Evolutionary conservation across 257 asterid species (phyloP), one percentile per base, ranked within the genome.

Genomic region (Nicotiana knightiana): DNA sequence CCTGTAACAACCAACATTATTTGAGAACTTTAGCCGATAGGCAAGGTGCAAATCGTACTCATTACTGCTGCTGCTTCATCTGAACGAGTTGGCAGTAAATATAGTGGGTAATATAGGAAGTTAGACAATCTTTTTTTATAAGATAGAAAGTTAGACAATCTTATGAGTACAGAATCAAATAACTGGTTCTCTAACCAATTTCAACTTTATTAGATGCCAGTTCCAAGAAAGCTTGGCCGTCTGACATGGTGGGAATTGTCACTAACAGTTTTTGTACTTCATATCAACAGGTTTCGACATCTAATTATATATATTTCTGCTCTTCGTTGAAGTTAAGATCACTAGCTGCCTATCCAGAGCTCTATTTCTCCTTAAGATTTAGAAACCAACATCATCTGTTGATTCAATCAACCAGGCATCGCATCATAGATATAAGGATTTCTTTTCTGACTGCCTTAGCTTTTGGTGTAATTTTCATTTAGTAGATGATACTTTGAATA

Each of bases 1-100:
- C 97, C 98, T 94, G 95, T 68, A 83, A 81, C 53, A 67, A 63
- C 37, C 15, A 75, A 16, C 80, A 75, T 48, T 28, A 51, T 28
- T 59, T 51, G 63, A 51, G 79, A 75, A 75, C 9, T 28, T 51
- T 51, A 73, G 63, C 64, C 43, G 53, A 75, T 75, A 24, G 1
- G 63, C 16, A 75, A 51, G 58, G 33, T 73, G 79, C 62, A 26
- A 28, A 24, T 48, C 63, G 4, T 15, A 61, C 51, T 73, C 43
- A 73, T 6, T 26, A 75, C 17, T 75, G 5, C 64, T 75, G 46
- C 63, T 51, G 39, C 79, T 71, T 71, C 61, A 71, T 46, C 61
- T 71, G 24, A 73, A 73, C 16, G 59, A 73, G 39, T 73, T 73
- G 51, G 15, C 62, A 73, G 62, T 24, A 46, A 48, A 75, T 48